Percentiles rank a stretch among this genome's conserved stretches.
Conservation (phyloP, 257 asterid genomes). For the Scutellaria galericulata region DNA sequence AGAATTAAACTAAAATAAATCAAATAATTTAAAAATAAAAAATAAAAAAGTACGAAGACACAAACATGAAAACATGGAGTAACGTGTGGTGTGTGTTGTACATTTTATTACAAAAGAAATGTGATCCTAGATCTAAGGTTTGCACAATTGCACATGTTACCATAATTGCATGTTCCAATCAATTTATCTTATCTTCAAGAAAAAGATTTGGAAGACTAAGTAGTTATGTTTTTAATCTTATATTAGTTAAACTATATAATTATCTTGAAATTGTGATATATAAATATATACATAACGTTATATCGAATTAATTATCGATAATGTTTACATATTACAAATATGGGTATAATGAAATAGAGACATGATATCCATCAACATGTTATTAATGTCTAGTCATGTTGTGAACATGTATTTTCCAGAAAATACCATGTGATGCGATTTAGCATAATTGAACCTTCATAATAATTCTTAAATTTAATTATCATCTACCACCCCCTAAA, state of each 20-base stretch:
- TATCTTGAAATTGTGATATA: too few species aligned
- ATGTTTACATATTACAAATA: background rate
- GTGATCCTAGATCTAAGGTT: constrained; percentile 45
- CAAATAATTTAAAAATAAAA: background rate
- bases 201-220: background rate
- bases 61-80: constrained; percentile 48
- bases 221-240: too few species aligned
- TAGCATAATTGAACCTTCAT: constrained; percentile 33
- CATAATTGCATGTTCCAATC: constrained; percentile 40
- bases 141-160: constrained; percentile 48
- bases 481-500: background rate
- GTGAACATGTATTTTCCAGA: constrained; percentile 1
- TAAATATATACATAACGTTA: too few species aligned
- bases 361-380: background rate
- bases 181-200: constrained; percentile 24
- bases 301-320: too few species aligned
- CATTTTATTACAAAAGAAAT: constrained; percentile 39
- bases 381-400: background rate
- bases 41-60: background rate
- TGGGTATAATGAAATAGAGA: background rate
- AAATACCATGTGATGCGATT: constrained; percentile 37
- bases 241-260: too few species aligned
- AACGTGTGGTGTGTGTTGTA: constrained; percentile 41
- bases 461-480: constrained; percentile 3
- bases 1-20: background rate